Evolutionary conservation across 305 asterid species (phyloP), one percentile per base, ranked within the genome.

Genomic region (Fraxinus ornus): DNA sequence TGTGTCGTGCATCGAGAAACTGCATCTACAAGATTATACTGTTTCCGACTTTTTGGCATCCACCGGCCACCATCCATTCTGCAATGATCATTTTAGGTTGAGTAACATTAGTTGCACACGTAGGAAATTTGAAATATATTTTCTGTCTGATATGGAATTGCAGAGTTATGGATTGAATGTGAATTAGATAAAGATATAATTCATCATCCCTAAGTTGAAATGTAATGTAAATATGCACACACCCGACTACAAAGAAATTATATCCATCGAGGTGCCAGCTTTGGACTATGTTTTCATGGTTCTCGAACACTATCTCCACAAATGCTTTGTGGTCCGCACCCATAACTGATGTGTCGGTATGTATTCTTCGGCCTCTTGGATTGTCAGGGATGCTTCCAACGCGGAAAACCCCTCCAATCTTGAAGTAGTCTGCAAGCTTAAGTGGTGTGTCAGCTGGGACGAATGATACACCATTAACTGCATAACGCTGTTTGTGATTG

Each of bases 211-310:
- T 47, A 47, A 44, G 52, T 26, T 28, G 55, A 28, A 49, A 36
- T 15, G n/a, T 8, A 44, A 21, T 10, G 8, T 66, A 2, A 19
- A 26, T 24, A 41, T 10, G 60, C 21, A 19, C 90, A 70, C 80
- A 92, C 97, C 97, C 97, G 1, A 91, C 94, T 4, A 93, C 91
- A 4, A 91, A 93, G 93, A 92, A 92, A 35, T 90, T 79, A 82
- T 89, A 86, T 55, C 98, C 98, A 84, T 92, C 92, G 70, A 93
- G 95, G 86, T 93, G 98, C 94, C 94, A 91, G 77, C 89, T 87
- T 39, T 90, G 95, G 4, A 86, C 30, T 36, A 89, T 88, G 41
- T 76, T 82, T 71, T 90, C 95, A 4, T 47, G 85, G 78, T 92
- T 93, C 86, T 89, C 93, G 41, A 93, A 93, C 68, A 93, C 95